Evolutionary conservation across 345 rosid genomes (phyloP).

Genomic region (Nasturtium officinale): DNA sequence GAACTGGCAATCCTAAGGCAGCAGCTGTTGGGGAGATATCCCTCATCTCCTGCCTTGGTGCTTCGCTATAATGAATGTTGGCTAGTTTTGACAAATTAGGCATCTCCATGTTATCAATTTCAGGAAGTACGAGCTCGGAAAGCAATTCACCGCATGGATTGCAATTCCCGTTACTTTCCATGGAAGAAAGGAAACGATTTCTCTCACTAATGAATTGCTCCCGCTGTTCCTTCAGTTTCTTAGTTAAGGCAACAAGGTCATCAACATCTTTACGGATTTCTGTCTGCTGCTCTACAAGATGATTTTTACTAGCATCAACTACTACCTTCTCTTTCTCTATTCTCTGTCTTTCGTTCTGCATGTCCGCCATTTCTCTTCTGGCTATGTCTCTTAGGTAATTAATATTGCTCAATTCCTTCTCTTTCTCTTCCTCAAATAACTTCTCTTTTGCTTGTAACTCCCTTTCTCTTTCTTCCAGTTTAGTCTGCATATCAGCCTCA

Average conservation of each 20-base stretch:
- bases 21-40: constrained; percentile 40
- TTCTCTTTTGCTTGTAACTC: constrained; percentile 59
- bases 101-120: constrained; percentile 60
- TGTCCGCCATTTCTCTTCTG: constrained; percentile 83
- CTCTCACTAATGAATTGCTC: constrained; percentile 82
- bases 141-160: constrained; percentile 68
- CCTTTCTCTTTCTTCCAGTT: constrained; percentile 65
- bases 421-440: constrained; percentile 80
- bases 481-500: constrained; percentile 68
- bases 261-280: constrained; percentile 85
- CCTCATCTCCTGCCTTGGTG: constrained; percentile 31
- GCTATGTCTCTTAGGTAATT: constrained; percentile 77
- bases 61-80: constrained; percentile 42
- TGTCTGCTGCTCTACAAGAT: constrained; percentile 78
- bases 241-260: constrained; percentile 75
- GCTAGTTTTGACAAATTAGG: constrained; percentile 50
- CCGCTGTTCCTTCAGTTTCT: constrained; percentile 75
- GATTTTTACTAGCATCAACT: constrained; percentile 61
- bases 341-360: constrained; percentile 65
- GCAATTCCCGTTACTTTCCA: constrained; percentile 73
- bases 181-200: constrained; percentile 69
- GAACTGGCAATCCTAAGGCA: constrained; percentile 52
- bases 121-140: constrained; percentile 74
- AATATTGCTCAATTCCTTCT: constrained; percentile 70
- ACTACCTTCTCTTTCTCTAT: constrained; percentile 70